A percentile compares a stretch with the other conserved stretches of the same genome.
Conservation (phyloP, 1,139 yeast genomes). For the Spathaspora sp. region DNA sequence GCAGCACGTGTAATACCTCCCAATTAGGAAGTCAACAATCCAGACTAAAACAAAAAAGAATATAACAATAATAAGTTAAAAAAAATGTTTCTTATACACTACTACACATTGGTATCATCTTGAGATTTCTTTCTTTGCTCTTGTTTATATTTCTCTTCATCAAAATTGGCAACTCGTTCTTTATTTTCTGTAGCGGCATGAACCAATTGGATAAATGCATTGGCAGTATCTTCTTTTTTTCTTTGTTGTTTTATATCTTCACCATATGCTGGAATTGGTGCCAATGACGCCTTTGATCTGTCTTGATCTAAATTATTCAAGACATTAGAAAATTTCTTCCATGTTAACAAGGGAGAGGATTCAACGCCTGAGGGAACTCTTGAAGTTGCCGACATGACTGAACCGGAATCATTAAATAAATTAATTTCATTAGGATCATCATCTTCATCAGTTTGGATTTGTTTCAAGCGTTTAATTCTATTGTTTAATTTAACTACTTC, state of each 20-base stretch:
- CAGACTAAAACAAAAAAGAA: not conserved
- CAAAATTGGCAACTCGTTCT: slow-evolving; percentile 52
- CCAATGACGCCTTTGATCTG: slow-evolving; percentile 20
- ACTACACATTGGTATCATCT: not conserved
- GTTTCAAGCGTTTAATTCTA: slow-evolving; percentile 65
- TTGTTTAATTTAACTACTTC: slow-evolving; percentile 77
- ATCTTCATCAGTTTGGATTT: slow-evolving; percentile 50
- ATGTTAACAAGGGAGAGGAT: slow-evolving; percentile 18
- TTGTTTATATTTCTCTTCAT: slow-evolving; percentile 14
- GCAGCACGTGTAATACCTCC: not conserved
- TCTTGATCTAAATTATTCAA: slow-evolving; percentile 15
- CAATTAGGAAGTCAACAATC: not conserved
- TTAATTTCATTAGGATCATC: slow-evolving; percentile 54
- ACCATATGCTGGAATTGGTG: slow-evolving; percentile 12
- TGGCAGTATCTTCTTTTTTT: slow-evolving; percentile 23
- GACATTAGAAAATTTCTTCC: slow-evolving; percentile 27
- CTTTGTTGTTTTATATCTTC: slow-evolving; percentile 11
- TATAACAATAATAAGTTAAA: too few relatives aligned
- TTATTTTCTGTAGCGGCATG: slow-evolving; percentile 67
- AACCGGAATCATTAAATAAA: slow-evolving; percentile 35
- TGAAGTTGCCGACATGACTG: slow-evolving; percentile 6
- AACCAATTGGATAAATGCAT: slow-evolving; percentile 73
- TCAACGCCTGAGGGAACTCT: slow-evolving; percentile 8
- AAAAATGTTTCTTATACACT: too few relatives aligned
- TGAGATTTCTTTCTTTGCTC: not conserved